These are phyloP conservation scores for Jatropha multifida DNA, from an alignment of 441 rosid genomes.

Conservation along the genomic window DNA sequence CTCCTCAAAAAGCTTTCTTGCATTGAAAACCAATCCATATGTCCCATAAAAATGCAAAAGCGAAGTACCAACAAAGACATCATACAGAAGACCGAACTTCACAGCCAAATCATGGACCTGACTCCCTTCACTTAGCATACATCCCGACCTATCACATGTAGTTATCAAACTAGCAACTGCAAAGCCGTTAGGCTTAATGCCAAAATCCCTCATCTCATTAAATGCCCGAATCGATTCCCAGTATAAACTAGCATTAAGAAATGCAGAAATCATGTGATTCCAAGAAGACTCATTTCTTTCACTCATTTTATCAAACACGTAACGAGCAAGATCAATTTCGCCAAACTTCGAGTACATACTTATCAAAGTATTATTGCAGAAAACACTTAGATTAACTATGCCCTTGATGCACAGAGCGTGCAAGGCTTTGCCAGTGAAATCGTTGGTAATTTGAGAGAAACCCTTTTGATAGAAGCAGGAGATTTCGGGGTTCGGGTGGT, in stretches of 20 bases:
- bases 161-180: slow-evolving; percentile 71
- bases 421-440: slow-evolving; percentile 55
- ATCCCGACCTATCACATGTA: slow-evolving; percentile 67
- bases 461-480: slow-evolving; percentile 70
- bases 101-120: slow-evolving; percentile 64
- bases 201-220: slow-evolving; percentile 39
- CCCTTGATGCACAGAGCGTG: slow-evolving; percentile 75
- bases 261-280: slow-evolving; percentile 78
- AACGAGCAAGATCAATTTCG: slow-evolving; percentile 40
- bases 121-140: slow-evolving; percentile 59
- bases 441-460: slow-evolving; percentile 65
- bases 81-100: slow-evolving; percentile 55
- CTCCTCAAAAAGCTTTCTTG: slow-evolving; percentile 70
- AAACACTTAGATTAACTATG: slow-evolving; percentile 37
- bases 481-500: slow-evolving; percentile 67
- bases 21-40: slow-evolving; percentile 44
- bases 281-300: slow-evolving; percentile 68
- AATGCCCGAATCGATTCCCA: slow-evolving; percentile 46
- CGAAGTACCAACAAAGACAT: slow-evolving; percentile 80
- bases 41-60: slow-evolving; percentile 76
- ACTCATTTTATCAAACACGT: slow-evolving; percentile 70
- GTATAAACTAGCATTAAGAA: slow-evolving; percentile 53
- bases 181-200: slow-evolving; percentile 56
- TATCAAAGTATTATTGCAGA: slow-evolving; percentile 56
- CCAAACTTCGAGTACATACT: slow-evolving; percentile 64